These are phyloP conservation scores for Castanopsis chinensis DNA, from an alignment of 306 rosid genomes.

Conservation along the genomic window DNA sequence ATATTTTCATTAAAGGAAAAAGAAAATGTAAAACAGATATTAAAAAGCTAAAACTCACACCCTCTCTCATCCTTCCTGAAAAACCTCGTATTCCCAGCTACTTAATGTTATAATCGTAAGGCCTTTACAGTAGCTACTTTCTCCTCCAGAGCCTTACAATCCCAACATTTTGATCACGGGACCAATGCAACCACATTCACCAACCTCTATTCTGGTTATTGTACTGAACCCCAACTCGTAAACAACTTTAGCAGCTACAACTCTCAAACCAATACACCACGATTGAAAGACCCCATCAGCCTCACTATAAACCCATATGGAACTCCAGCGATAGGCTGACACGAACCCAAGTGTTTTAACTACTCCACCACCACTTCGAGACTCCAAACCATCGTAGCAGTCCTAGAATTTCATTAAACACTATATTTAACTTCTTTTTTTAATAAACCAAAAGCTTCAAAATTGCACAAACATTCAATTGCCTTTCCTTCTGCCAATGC, in stretches of 20 bases:
- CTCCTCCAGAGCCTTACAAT: slow-evolving; percentile 82
- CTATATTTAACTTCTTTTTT: slow-evolving; percentile 66
- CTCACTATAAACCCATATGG: slow-evolving; percentile 55
- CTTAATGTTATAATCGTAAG: slow-evolving; percentile 43
- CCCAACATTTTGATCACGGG: slow-evolving; percentile 72
- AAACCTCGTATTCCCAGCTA: slow-evolving; percentile 44
- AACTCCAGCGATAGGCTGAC: slow-evolving; percentile 48
- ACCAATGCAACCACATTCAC: slow-evolving; percentile 63
- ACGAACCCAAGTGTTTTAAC: slow-evolving; percentile 53
- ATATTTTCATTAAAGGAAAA: no score
- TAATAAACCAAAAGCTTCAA: slow-evolving; percentile 43
- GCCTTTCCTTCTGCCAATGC: slow-evolving; percentile 67
- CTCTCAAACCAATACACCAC: slow-evolving; percentile 69
- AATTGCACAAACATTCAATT: slow-evolving; percentile 61
- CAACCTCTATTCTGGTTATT: slow-evolving; percentile 67
- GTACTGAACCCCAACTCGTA: slow-evolving; percentile 62
- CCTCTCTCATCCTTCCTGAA: slow-evolving; percentile 70
- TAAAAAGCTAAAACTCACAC: slow-evolving; percentile 15
- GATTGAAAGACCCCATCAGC: slow-evolving; percentile 47
- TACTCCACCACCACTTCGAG: slow-evolving; percentile 70
- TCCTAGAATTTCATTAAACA: slow-evolving; percentile 83
- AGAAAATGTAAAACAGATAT: no score
- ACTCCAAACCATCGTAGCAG: slow-evolving; percentile 39
- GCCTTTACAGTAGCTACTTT: slow-evolving; percentile 74
- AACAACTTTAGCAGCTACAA: slow-evolving; percentile 61